Conservation (phyloP, 2,329 filamentous ascomycete species). For the Aspergillus nomiae region DNA sequence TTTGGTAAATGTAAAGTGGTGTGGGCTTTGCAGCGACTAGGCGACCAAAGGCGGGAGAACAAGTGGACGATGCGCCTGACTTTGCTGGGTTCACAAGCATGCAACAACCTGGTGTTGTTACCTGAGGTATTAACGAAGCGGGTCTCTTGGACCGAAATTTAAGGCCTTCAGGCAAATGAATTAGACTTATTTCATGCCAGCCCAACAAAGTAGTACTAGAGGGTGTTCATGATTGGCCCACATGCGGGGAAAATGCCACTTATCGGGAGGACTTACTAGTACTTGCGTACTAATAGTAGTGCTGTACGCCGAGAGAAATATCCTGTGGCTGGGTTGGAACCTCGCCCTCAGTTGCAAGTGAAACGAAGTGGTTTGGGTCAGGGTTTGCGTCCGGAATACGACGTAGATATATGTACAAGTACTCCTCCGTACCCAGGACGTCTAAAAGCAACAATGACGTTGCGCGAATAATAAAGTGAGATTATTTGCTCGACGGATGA, state of each 20-base stretch:
- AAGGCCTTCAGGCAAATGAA: not conserved
- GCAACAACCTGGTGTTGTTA: slow-evolving; percentile 5
- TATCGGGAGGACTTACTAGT: not conserved
- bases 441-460: not conserved
- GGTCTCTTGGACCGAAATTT: not conserved
- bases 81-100: slow-evolving; percentile 15
- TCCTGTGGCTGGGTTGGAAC: not conserved
- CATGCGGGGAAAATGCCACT: not conserved
- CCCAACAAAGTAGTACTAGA: not conserved
- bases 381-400: not conserved
- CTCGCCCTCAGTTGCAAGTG: not conserved
- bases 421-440: not conserved
- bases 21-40: slow-evolving; percentile 1
- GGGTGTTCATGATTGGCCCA: not conserved
- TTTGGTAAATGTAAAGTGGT: not conserved
- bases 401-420: not conserved
- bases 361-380: not conserved
- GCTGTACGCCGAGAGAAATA: not conserved
- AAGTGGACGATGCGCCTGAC: slow-evolving; percentile 24
- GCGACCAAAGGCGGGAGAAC: slow-evolving; percentile 19
- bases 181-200: not conserved
- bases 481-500: not conserved
- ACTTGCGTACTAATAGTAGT: not conserved
- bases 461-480: not conserved
- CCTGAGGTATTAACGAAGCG: not conserved